A percentile compares a stretch with the other conserved stretches of the same genome.
phyloP scores from a whole-genome alignment of 208 protist species.

The Polymyxa betae region DNA sequence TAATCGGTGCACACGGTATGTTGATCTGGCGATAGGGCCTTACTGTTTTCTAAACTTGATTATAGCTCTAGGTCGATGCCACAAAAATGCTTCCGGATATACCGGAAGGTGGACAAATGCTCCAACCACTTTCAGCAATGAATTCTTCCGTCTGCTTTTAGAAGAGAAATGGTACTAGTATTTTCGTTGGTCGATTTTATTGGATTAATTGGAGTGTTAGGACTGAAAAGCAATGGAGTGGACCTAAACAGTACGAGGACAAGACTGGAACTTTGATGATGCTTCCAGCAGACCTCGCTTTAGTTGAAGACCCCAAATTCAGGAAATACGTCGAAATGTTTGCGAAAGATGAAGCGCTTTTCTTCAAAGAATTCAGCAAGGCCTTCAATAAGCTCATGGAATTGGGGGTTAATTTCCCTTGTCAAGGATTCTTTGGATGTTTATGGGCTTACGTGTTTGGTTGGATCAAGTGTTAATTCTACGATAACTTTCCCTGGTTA shows the following conservation, averaged over 20 bases:
- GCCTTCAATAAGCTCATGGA: conserved; percentile 60
- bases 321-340: conserved; percentile 82
- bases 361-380: conserved; percentile 82
- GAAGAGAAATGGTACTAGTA: conserved; percentile 59
- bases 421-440: neutral
- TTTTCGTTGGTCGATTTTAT: neutral
- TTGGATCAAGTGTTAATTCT: no score
- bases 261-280: conserved; percentile 82
- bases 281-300: conserved; percentile 83
- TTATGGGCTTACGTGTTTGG: conserved; percentile 10
- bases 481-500: no score
- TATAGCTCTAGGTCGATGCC: conserved; percentile 31
- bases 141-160: conserved; percentile 56
- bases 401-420: conserved; percentile 49
- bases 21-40: no score
- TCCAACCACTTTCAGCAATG: conserved; percentile 86
- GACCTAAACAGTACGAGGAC: conserved; percentile 66
- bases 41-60: neutral
- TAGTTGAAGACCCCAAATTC: conserved; percentile 84
- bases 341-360: conserved; percentile 85
- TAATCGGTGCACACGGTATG: conserved; percentile 62
- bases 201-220: conserved; percentile 64
- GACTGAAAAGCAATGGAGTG: conserved; percentile 72
- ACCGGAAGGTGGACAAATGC: conserved; percentile 85
- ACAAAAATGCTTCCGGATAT: conserved; percentile 66